Evolutionary conservation across 176 grass and related monocot species (phyloP).

Genomic region (Aegilops umbellulata): DNA sequence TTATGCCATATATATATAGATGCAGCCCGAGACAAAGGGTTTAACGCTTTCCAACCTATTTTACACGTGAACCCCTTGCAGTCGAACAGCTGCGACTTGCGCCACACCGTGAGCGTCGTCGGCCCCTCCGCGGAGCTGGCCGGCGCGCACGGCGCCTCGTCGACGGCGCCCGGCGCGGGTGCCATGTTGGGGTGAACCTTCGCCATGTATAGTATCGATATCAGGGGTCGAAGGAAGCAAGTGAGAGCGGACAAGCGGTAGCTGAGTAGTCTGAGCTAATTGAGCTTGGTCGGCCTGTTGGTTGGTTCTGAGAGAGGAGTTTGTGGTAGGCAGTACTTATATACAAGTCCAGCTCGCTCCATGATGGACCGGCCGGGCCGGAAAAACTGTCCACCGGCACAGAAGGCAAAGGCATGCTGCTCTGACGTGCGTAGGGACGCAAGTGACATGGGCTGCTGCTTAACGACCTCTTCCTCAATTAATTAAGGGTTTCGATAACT

Average conservation of each 20-base stretch:
- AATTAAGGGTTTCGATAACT: too few relatives aligned
- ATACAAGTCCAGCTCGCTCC: neutral
- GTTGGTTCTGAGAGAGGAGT: neutral
- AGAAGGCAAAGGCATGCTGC: slow-evolving; percentile 29
- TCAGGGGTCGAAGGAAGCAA: neutral
- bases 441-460: slow-evolving; percentile 41
- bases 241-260: neutral
- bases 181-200: slow-evolving; percentile 1
- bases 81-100: slow-evolving; percentile 91
- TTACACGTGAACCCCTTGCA: slow-evolving; percentile 93
- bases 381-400: neutral
- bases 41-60: too few relatives aligned
- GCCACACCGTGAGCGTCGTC: slow-evolving; percentile 83
- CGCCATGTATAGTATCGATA: neutral
- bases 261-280: neutral
- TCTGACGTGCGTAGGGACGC: slow-evolving; percentile 23
- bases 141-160: too few relatives aligned
- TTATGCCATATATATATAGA: too few relatives aligned
- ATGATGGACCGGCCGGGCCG: neutral
- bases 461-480: slow-evolving; percentile 4
- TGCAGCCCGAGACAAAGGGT: too few relatives aligned
- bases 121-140: neutral
- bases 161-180: neutral
- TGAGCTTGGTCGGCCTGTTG: neutral
- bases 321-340: neutral